Percentiles rank a stretch among this genome's conserved stretches.
Evolutionary conservation across 2,329 filamentous ascomycete species (phyloP).

Genomic region (Sphaerulina musiva): DNA sequence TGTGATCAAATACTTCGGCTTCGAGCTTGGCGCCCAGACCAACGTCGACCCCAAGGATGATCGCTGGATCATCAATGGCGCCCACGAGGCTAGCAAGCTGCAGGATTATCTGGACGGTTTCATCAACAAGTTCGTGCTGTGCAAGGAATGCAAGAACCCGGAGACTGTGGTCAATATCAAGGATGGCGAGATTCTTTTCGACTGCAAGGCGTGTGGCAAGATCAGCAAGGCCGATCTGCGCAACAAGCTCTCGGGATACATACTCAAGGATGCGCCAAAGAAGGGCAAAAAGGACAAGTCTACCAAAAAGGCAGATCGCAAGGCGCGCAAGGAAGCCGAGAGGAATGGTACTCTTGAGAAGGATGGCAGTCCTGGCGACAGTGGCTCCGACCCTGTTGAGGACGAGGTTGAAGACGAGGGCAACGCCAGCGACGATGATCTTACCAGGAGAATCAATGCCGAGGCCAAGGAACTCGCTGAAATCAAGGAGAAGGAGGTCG

Average conservation of each 20-base stretch:
- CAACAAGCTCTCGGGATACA: constrained; percentile 94
- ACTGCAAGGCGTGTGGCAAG: constrained; percentile 98
- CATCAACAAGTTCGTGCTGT: constrained; percentile 97
- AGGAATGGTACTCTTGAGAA: constrained; percentile 45
- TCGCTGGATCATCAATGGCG: constrained; percentile 99
- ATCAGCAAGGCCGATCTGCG: constrained; percentile 85
- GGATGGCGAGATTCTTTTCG: constrained; percentile 81
- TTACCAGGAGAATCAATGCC: constrained; percentile 66
- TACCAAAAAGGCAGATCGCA: constrained; percentile 78
- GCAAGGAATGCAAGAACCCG: constrained; percentile 99
- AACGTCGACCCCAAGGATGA: constrained; percentile 96
- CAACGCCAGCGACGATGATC: constrained; percentile 83
- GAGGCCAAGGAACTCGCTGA: constrained; percentile 64
- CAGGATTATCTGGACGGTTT: constrained; percentile 98
- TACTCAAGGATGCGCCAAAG: constrained; percentile 92
- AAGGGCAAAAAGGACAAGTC: constrained; percentile 95
- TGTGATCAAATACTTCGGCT: constrained; percentile 99
- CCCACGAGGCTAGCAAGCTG: constrained; percentile 88
- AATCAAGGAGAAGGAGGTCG: constrained; percentile 68
- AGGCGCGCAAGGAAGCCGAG: constrained; percentile 69
- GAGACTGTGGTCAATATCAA: constrained; percentile 96
- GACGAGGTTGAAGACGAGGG: constrained; percentile 58
- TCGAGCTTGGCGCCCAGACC: constrained; percentile 96
- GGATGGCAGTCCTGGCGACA: constrained; percentile 59
- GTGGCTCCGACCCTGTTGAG: constrained; percentile 57